Evolutionary conservation across 2,329 filamentous ascomycete genomes (phyloP).

Genomic region (Neophaeococcomyces aloes): DNA sequence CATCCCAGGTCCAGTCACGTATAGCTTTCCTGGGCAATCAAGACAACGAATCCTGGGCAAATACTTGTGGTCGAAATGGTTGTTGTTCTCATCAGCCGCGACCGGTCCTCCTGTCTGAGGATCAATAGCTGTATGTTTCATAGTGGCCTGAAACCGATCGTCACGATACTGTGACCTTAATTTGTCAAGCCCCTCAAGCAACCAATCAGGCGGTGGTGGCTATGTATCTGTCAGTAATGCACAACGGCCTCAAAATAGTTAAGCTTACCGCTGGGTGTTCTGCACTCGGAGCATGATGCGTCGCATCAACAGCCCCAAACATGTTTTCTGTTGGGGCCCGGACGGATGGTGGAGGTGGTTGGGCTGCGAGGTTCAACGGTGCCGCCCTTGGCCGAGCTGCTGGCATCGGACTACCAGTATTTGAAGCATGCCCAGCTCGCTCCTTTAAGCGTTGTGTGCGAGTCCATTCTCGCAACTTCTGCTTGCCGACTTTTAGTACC

Average conservation of each 20-base stretch:
- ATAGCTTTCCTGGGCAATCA: constrained; percentile 88
- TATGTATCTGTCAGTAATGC: constrained; percentile 29
- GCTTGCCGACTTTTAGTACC: constrained; percentile 61
- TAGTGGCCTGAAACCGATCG: constrained; percentile 77
- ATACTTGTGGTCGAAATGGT: constrained; percentile 65
- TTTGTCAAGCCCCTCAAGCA: constrained; percentile 59
- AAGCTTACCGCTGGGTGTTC: constrained; percentile 36
- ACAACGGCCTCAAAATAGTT: constrained; percentile 14
- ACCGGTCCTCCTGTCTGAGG: constrained; percentile 57
- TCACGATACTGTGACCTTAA: constrained; percentile 62
- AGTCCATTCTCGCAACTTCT: constrained; percentile 54
- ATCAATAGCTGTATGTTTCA: constrained; percentile 81
- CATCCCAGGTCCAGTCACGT: constrained; percentile 76
- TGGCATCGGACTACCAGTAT: constrained; percentile 20
- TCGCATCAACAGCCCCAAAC: constrained; percentile 35
- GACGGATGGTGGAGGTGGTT: constrained; percentile 38
- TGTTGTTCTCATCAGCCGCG: constrained; percentile 40
- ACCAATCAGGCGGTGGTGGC: constrained; percentile 82
- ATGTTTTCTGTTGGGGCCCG: constrained; percentile 25
- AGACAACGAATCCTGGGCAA: constrained; percentile 81
- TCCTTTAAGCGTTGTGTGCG: constrained; percentile 46
- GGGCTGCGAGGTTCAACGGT: constrained; percentile 29
- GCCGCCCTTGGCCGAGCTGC: constrained; percentile 16
- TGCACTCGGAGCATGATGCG: constrained; percentile 32
- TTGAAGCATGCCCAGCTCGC: constrained; percentile 25